Percentiles rank a stretch among this genome's conserved stretches.
Conservation (phyloP, 306 rosid genomes). For the Abrus precatorius region DNA sequence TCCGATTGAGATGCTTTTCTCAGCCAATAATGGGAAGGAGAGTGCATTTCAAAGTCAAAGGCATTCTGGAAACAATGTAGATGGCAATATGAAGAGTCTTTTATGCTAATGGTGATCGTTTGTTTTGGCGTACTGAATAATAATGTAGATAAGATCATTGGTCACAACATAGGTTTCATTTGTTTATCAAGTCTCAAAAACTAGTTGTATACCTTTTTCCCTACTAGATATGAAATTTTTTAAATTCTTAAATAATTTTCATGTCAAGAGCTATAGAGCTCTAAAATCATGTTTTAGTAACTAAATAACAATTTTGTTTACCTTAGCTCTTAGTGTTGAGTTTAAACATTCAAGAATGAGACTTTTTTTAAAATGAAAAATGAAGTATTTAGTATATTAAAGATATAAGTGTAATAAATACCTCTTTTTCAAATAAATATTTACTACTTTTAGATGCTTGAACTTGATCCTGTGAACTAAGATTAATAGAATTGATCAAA, state of each 20-base stretch:
- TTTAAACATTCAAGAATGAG: no score
- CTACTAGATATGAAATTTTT: no score
- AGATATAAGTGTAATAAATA: no score
- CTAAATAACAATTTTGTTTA: no score
- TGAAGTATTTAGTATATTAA: no score
- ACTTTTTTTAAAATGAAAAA: no score
- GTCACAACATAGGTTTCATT: slow-evolving; percentile 10
- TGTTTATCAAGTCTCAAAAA: not conserved
- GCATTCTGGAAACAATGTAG: not conserved
- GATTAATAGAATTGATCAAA: not conserved
- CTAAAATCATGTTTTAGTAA: not conserved
- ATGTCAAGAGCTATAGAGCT: not conserved
- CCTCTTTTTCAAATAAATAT: no score
- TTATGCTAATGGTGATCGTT: slow-evolving; percentile 13
- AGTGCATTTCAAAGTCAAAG: slow-evolving; percentile 1
- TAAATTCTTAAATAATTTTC: not conserved
- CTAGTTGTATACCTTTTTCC: not conserved
- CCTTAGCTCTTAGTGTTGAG: no score
- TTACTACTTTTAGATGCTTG: no score
- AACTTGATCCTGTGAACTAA: no score
- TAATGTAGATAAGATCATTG: slow-evolving; percentile 9
- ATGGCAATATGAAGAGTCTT: slow-evolving; percentile 23
- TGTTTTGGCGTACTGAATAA: slow-evolving; percentile 18
- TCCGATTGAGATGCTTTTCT: not conserved
- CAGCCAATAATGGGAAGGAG: not conserved